Evolutionary conservation across 768 basidiomycete genomes (phyloP), one percentile per base, ranked within the genome.

Genomic region (Termitomyces sp.): DNA sequence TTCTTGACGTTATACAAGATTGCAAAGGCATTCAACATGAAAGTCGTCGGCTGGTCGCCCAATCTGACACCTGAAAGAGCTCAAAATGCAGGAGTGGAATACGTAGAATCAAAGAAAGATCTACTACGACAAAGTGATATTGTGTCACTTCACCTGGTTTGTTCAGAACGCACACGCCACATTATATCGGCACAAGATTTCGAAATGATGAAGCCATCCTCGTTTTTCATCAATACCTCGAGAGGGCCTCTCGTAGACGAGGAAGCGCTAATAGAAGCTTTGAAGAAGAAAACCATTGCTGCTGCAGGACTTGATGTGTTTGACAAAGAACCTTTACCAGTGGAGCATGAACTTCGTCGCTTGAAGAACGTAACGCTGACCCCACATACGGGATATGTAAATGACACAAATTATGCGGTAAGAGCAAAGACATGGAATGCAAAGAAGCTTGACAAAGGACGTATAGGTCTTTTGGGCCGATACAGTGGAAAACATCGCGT

Each of bases 261-360:
- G 63, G 62, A 53, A 0, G 87, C 81, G 0, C 66, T 90, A 36
- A 59, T 88, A 9, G 69, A 81, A 4, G 75, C 74, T 2, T 66
- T 88, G 59, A 68, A 75, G 57, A 66, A 77, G 36, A 75, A 74
- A 43, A 71, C 61, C 47, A 85, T 88, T 38, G 77, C 78, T 3
- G 87, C 84, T 0, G 86, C 81, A 0, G 87, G 83, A 0, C 67
- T 88, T 55, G 87, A 88, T 68, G 87, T 89, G 1, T 88, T 80
- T 65, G 85, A 86, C 49, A 65, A 78, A 38, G 86, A 89, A 64
- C 88, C 87, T n/a, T 69, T 87, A 55, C 83, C 84, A 5, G 61
- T 82, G 38, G 79, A 82, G 52, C 81, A 86, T 65, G 78, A 82
- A 0, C 59, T 86, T 20, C 75, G 85, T 51, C 74, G 67, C 36